Percentiles rank a stretch among this genome's conserved stretches.
phyloP scores from a whole-genome alignment of 2,329 filamentous ascomycete species.

The Cephalotrichum gorgonifer region DNA sequence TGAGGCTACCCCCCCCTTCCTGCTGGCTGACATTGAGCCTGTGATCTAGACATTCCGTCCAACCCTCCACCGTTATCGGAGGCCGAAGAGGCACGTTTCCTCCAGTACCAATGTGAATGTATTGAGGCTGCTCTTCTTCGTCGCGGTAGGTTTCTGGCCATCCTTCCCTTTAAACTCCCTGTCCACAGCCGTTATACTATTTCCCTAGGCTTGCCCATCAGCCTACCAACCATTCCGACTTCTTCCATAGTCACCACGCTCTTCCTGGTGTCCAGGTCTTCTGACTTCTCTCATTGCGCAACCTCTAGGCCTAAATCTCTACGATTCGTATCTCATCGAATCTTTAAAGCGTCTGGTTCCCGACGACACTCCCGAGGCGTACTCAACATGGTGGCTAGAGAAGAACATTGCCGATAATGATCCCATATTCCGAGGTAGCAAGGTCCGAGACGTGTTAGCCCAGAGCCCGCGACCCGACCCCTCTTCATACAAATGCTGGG shows the following conservation, averaged over 20 bases:
- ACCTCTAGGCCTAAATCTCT: slow-evolving; percentile 30
- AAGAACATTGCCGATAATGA: slow-evolving; percentile 39
- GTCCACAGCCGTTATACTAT: not conserved
- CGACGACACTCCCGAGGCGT: slow-evolving; percentile 15
- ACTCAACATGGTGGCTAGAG: slow-evolving; percentile 33
- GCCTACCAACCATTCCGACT: not conserved
- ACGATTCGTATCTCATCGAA: slow-evolving; percentile 27
- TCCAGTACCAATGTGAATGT: slow-evolving; percentile 50
- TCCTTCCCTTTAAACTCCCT: not conserved
- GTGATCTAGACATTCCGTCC: slow-evolving; percentile 23
- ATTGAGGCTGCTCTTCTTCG: slow-evolving; percentile 42
- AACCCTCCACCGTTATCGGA: slow-evolving; percentile 38
- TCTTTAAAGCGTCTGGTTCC: slow-evolving; percentile 23
- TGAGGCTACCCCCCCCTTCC: not conserved
- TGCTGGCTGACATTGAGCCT: slow-evolving; percentile 8
- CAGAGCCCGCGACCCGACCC: slow-evolving; percentile 13
- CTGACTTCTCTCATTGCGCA: not conserved
- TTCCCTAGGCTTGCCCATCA: not conserved
- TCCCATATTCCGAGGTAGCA: slow-evolving; percentile 30
- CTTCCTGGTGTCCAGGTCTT: not conserved
- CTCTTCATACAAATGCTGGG: slow-evolving; percentile 40
- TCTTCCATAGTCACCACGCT: not conserved
- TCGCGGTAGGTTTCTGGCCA: slow-evolving; percentile 25
- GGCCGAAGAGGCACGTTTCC: slow-evolving; percentile 43
- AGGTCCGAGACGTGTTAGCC: slow-evolving; percentile 7